These are phyloP conservation scores for Nicotiana sylvestris DNA, from an alignment of 257 asterid genomes.

Conservation along the genomic window DNA sequence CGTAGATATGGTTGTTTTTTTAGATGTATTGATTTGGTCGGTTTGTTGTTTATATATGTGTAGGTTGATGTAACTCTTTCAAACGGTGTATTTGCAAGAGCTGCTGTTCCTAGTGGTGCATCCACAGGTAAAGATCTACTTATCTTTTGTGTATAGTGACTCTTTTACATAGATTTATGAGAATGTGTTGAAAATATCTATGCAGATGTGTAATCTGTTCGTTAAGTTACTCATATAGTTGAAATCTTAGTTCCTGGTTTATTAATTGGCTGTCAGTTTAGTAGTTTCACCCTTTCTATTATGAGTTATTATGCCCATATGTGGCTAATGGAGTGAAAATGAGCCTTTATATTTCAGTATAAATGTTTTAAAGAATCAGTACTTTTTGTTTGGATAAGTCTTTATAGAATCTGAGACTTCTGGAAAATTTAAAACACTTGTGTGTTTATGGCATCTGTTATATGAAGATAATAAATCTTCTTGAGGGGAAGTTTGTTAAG, in stretches of 20 bases:
- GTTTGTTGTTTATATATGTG: not conserved
- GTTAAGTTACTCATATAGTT: not conserved
- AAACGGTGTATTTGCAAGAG: slow-evolving; percentile 59
- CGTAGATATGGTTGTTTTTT: not conserved
- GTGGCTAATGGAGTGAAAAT: not conserved
- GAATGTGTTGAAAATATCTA: not conserved
- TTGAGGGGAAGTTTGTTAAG: no score
- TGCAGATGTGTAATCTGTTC: not conserved
- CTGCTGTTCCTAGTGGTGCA: slow-evolving; percentile 96
- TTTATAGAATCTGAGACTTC: not conserved
- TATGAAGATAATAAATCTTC: not conserved
- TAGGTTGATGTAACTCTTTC: slow-evolving; percentile 71
- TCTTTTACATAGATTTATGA: not conserved
- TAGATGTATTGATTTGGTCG: not conserved
- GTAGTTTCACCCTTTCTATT: no score
- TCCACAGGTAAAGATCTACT: slow-evolving; percentile 62
- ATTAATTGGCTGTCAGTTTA: no score
- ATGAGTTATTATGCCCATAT: not conserved
- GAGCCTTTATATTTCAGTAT: not conserved
- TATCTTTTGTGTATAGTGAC: not conserved
- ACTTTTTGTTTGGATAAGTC: no score
- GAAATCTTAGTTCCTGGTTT: not conserved
- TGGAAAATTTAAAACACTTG: not conserved
- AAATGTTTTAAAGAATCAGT: no score
- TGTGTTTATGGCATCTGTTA: not conserved